Evolutionary conservation across 2,329 filamentous ascomycete species (phyloP).

Genomic region (Cordyceps cateniannulata): DNA sequence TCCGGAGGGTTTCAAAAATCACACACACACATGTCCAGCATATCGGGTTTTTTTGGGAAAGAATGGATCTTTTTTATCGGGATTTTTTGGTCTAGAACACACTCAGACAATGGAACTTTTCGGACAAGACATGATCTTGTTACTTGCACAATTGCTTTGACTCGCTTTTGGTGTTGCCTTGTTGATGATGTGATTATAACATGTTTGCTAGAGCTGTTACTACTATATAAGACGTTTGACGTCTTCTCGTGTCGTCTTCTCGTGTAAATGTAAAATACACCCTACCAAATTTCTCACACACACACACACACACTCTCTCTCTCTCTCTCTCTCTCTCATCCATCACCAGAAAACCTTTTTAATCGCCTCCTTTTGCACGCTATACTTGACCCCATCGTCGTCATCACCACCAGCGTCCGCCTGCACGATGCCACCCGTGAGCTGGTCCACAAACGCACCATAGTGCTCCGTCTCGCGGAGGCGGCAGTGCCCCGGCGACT

Average conservation of each 20-base stretch:
- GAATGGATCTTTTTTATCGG: neutral
- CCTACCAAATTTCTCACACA: too few relatives aligned
- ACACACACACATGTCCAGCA: neutral
- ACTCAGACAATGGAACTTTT: neutral
- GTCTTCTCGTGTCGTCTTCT: too few relatives aligned
- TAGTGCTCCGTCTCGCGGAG: constrained; percentile 11
- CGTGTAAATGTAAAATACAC: too few relatives aligned
- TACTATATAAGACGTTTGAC: too few relatives aligned
- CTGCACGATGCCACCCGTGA: constrained; percentile 27
- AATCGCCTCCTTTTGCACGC: neutral
- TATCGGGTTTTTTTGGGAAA: neutral
- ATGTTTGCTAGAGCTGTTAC: too few relatives aligned
- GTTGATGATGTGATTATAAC: neutral
- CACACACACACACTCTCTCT: too few relatives aligned
- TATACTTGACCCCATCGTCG: neutral
- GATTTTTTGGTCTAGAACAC: neutral
- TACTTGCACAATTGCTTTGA: neutral
- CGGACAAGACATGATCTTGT: neutral
- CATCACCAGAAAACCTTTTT: neutral
- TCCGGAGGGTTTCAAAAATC: neutral
- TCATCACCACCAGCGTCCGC: constrained; percentile 7
- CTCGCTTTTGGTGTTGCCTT: neutral
- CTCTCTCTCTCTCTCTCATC: too few relatives aligned
- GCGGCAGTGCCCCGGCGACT: constrained; percentile 7
- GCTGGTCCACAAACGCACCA: constrained; percentile 24